Percentiles rank a stretch among this genome's conserved stretches.
Evolutionary conservation across 2,329 filamentous ascomycete genomes (phyloP).

Genomic region (Exophiala sideris): DNA sequence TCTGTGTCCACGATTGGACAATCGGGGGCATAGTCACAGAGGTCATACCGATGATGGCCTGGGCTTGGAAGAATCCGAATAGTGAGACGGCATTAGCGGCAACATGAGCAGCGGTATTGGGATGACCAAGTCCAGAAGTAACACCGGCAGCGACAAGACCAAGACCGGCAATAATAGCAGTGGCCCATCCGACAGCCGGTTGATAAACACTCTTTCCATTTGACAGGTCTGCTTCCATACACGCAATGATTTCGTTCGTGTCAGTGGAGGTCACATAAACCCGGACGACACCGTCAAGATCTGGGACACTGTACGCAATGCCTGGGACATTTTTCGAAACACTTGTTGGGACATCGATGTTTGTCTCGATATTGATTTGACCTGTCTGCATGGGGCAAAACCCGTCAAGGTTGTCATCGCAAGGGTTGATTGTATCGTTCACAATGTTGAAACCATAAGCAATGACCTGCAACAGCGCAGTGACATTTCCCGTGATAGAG

Average conservation of each 20-base stretch:
- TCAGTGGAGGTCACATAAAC: constrained; percentile 74
- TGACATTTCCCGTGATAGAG: constrained; percentile 76
- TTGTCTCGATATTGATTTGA: constrained; percentile 73
- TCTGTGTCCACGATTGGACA: constrained; percentile 89
- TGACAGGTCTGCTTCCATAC: constrained; percentile 80
- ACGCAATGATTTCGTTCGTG: constrained; percentile 67
- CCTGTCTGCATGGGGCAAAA: constrained; percentile 90
- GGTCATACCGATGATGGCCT: constrained; percentile 85
- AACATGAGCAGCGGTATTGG: constrained; percentile 90
- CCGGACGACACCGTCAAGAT: constrained; percentile 80
- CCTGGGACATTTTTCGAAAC: constrained; percentile 68
- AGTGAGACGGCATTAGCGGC: constrained; percentile 91
- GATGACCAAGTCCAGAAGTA: constrained; percentile 84
- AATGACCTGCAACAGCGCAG: constrained; percentile 69
- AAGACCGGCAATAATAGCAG: constrained; percentile 80
- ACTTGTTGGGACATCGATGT: constrained; percentile 56
- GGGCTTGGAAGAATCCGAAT: constrained; percentile 90
- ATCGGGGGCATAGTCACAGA: constrained; percentile 79
- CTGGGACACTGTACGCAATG: constrained; percentile 85
- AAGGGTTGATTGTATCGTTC: constrained; percentile 69
- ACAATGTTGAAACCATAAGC: constrained; percentile 80
- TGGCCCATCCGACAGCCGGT: constrained; percentile 81
- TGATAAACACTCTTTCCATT: constrained; percentile 92
- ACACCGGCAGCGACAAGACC: constrained; percentile 81
- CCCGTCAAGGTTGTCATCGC: constrained; percentile 64